Conservation (phyloP, 2,329 filamentous ascomycete species). For the Diaporthe sp. region DNA sequence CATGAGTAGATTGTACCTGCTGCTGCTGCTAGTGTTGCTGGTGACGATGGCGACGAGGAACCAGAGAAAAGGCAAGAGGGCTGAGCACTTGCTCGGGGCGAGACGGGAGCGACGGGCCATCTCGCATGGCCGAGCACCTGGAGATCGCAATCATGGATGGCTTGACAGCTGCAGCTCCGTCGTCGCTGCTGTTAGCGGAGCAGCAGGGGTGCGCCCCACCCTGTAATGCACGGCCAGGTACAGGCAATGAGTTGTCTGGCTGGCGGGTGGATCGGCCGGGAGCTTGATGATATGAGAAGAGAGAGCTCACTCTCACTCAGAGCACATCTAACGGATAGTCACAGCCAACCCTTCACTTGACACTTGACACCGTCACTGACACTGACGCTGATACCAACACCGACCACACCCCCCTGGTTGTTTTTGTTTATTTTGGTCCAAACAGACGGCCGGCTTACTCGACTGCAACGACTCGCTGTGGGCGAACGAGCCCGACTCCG, state of each 20-base stretch:
- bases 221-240: conserved; percentile 23
- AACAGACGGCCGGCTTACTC: conserved; percentile 29
- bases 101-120: not conserved
- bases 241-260: conserved; percentile 3
- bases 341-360: not conserved
- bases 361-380: not conserved
- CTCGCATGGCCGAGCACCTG: conserved; percentile 10
- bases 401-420: conserved; percentile 9
- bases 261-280: conserved; percentile 15
- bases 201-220: not conserved
- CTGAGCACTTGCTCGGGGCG: not conserved
- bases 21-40: not conserved
- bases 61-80: not conserved
- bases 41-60: not conserved
- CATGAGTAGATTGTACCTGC: not conserved
- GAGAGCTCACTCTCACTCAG: too few species aligned
- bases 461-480: conserved; percentile 15
- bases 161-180: conserved; percentile 30
- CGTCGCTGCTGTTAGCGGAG: not conserved
- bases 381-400: not conserved
- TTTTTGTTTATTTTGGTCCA: conserved; percentile 31
- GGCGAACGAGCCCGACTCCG: not conserved
- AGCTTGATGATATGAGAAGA: conserved; percentile 19
- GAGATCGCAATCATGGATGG: conserved; percentile 28
- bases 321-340: not conserved